Evolutionary conservation across 2,329 filamentous ascomycete genomes (phyloP), one percentile per base, ranked within the genome.

Genomic region (Phyllosticta citribraziliensis): DNA sequence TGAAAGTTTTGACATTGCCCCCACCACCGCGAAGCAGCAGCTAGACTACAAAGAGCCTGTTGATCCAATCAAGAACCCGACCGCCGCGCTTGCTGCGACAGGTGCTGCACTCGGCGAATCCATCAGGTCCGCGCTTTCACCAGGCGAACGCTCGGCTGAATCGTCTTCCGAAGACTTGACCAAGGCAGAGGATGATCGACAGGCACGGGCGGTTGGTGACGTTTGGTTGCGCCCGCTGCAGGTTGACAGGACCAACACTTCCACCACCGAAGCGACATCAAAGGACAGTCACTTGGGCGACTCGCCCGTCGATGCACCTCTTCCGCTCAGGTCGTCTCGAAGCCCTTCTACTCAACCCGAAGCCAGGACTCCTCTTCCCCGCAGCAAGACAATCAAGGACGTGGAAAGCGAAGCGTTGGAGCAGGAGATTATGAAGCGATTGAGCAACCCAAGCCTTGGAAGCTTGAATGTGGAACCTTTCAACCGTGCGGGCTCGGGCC

Each of bases 371-470:
- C 81, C 80, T 0, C 78, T 79, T 10, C 78, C 79, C 8, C 76
- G 75, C 8, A 80, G 80, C 0, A 47, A n/a, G 40, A 47, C 40
- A 14, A 47, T 47, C 40, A 80, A 84, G 30, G 78, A 86, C 62
- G 83, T 86, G 65, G 88, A 91, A 67, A 91, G 83, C 67, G 88
- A 92, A 65, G 79, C 82, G 61, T 71, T 92, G 55, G 81, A 85
- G 27, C 86, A 89, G 63, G 89, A 92, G 67, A 92, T 92, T 60
- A 84, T 90, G 58, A 84, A 83, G 62, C 88, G 84, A 52, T 76
- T 92, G 2, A 85, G 80, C 60, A 63, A 63, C 10, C 58, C 62
- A 19, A 56, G 53, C 22, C 22, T 61, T 12, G 59, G 54, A 25
- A 56, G 47, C 30, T 47, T 53, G 10, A 53, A 20, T 20, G 57